These are phyloP conservation scores for Ascochyta fabae DNA, from an alignment of 2,329 filamentous ascomycete species.

Conservation along the genomic window DNA sequence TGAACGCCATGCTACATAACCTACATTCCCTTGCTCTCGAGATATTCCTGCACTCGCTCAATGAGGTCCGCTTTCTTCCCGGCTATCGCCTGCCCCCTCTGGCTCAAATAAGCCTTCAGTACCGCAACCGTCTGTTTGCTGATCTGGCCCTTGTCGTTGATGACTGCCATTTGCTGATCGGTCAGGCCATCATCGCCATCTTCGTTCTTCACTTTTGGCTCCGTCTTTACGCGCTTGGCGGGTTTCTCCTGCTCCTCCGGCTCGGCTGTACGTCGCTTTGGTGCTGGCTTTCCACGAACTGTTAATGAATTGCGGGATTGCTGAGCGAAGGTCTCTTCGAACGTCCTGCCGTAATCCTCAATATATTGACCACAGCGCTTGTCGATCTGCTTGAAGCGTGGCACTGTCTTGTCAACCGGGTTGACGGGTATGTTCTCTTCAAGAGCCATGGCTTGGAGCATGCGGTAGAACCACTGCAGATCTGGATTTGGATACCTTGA, in stretches of 20 bases:
- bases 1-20: not conserved
- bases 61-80: constrained; percentile 50
- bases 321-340: constrained; percentile 65
- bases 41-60: constrained; percentile 44
- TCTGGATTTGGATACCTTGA: constrained; percentile 88
- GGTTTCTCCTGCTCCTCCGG: constrained; percentile 33
- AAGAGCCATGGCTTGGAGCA: constrained; percentile 87
- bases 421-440: constrained; percentile 86
- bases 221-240: constrained; percentile 38
- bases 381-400: constrained; percentile 85
- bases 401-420: constrained; percentile 78
- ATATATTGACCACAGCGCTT: constrained; percentile 82
- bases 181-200: constrained; percentile 37
- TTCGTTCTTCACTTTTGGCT: constrained; percentile 33
- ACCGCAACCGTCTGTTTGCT: constrained; percentile 49
- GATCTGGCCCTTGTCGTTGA: constrained; percentile 53
- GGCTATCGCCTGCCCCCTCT: constrained; percentile 26
- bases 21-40: constrained; percentile 41
- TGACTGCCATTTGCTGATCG: constrained; percentile 54
- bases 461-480: constrained; percentile 96
- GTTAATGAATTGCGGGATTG: constrained; percentile 50
- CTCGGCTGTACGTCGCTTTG: constrained; percentile 52
- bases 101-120: constrained; percentile 42
- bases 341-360: constrained; percentile 73
- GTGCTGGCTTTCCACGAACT: constrained; percentile 48